Evolutionary conservation across 2,329 filamentous ascomycete species (phyloP), one percentile per base, ranked within the genome.

Genomic region (Raffaelea ambrosiae): DNA sequence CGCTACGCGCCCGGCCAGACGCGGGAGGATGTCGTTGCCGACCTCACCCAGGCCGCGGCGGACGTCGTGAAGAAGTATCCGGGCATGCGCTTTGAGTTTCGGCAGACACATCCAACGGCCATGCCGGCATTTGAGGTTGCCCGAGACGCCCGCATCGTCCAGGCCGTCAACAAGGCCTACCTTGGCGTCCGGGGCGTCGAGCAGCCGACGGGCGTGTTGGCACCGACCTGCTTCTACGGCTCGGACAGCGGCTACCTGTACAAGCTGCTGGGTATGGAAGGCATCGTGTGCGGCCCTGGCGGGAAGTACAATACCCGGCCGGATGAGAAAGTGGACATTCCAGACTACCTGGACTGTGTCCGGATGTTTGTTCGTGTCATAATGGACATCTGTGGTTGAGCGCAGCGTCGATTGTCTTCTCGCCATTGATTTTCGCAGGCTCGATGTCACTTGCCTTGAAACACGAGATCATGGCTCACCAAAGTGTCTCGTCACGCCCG

Each of bases 291-390:
- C 33, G 58, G 58, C 1, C 57, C 58, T 1, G 57, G 58, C 5
- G 55, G 58, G 0, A 57, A 53, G 46, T 58, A 59, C 42, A 59
- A 58, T 39, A 59, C 57, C 3, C 48, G 58, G 13, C 58, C 57
- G 1, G 56, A 58, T 19, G 57, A 59, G 46, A 55, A 54, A 46
- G 57, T 59, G 1, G 57, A 58, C 47, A 57, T 59, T 44, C 49
- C 54, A n/a, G 57, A 58, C 48, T 58, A 57, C 44, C 47, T 59
- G 19, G 57, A 58, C 49, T 56, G 53, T 36, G 53, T 59, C 31
- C 46, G 53, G 26, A 58, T 58, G 50, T 58, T 59, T 39, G 57
- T 59, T 45, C 47, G 54, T 39, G 51, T 59, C 7, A 58, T 59
- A 29, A 51, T 59, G 40, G 56, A 59, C 36, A 48, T 58, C 10